Percentiles rank a stretch among this genome's conserved stretches.
Evolutionary conservation across 495 filamentous ascomycete species (phyloP).

Genomic region (Daldinia caldariorum): DNA sequence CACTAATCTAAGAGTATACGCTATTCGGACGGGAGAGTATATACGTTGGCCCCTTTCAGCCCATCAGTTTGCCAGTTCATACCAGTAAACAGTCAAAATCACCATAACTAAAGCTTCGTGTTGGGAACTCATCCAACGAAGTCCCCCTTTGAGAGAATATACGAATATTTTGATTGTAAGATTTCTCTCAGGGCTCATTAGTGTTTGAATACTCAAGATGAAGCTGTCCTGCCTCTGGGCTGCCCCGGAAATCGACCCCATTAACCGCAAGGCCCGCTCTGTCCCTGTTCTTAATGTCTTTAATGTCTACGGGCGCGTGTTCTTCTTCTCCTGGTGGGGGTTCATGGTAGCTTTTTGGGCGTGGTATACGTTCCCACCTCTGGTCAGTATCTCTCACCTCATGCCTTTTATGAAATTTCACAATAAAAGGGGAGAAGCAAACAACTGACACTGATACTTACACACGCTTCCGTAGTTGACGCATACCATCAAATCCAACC

Average conservation of each 20-base stretch:
- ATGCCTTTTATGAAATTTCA: neutral
- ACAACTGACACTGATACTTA: slow-evolving; percentile 38
- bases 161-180: neutral
- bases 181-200: neutral
- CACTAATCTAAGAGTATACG: slow-evolving; percentile 19
- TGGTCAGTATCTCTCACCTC: slow-evolving; percentile 64
- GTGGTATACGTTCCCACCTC: slow-evolving; percentile 86
- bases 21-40: slow-evolving; percentile 16
- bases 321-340: slow-evolving; percentile 94
- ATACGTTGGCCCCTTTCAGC: slow-evolving; percentile 18
- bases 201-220: slow-evolving; percentile 38
- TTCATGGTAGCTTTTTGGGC: slow-evolving; percentile 97
- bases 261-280: slow-evolving; percentile 80
- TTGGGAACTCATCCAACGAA: neutral
- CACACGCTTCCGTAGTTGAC: slow-evolving; percentile 63
- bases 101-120: neutral
- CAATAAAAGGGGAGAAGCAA: neutral
- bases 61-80: slow-evolving; percentile 4
- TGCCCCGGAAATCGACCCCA: slow-evolving; percentile 73
- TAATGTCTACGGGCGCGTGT: slow-evolving; percentile 83
- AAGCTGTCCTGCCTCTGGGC: slow-evolving; percentile 63
- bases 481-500: slow-evolving; percentile 79
- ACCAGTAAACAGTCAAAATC: slow-evolving; percentile 1
- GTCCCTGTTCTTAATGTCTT: slow-evolving; percentile 84
- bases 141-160: neutral